phyloP scores from a whole-genome alignment of 177 flowering plant genomes.

The Vitis hybrid region DNA sequence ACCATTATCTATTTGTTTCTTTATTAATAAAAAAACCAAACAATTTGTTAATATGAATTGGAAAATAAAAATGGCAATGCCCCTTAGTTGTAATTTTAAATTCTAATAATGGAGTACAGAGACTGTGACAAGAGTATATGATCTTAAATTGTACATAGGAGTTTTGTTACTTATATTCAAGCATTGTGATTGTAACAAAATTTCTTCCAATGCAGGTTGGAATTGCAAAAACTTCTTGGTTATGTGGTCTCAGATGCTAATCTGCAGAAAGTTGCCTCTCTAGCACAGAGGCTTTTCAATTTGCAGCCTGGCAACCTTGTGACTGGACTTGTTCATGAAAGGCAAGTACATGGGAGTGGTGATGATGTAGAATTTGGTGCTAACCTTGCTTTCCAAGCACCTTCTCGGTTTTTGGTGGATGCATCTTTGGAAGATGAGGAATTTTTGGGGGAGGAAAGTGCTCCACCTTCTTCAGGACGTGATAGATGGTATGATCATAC shows the following conservation, averaged over 20 bases:
- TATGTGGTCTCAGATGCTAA: conserved; percentile 46
- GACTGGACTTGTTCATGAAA: conserved; percentile 20
- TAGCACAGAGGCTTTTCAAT: conserved; percentile 47
- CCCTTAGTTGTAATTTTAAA: not conserved
- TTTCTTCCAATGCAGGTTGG: conserved; percentile 48
- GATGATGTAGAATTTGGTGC: conserved; percentile 75
- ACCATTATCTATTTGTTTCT: too few relatives aligned
- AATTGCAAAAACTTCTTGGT: conserved; percentile 68
- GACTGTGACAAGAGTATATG: not conserved
- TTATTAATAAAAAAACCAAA: too few relatives aligned
- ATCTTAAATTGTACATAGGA: not conserved
- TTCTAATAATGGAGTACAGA: not conserved
- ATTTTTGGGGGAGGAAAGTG: conserved; percentile 35
- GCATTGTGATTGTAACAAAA: conserved; percentile 5
- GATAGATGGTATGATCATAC: conserved; percentile 31
- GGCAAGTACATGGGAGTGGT: conserved; percentile 20
- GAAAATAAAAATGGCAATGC: too few relatives aligned
- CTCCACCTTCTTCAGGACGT: conserved; percentile 24
- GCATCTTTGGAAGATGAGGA: conserved; percentile 54
- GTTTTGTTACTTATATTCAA: not conserved
- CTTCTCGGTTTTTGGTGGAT: conserved; percentile 77
- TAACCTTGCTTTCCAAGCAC: conserved; percentile 65
- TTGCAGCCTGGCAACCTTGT: conserved; percentile 47
- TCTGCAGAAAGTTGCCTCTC: conserved; percentile 47
- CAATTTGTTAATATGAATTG: too few relatives aligned